Base-by-base conservation (phyloP, 768 basidiomycete genomes). In the Serendipita sp. region DNA sequence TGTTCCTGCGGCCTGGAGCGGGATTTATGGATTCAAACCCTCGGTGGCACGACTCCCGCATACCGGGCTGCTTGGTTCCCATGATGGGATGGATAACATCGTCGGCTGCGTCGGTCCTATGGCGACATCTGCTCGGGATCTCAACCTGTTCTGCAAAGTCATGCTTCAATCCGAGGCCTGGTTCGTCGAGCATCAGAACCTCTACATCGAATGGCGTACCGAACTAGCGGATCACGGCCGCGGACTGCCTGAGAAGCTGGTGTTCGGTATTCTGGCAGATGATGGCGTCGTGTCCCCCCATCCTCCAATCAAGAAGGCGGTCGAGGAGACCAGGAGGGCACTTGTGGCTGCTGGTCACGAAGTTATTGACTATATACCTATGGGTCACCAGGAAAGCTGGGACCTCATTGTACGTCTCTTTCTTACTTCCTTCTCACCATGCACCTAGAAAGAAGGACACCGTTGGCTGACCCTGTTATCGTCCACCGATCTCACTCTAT, bases 41-140 rank as follows among this genome's bases (percentile, higher is more conserved):
- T 79, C 79, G 16, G 77, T 80, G 50, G 76, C 74, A 24, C 77
- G 80, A 44, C 71, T 80, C 64, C 79, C 80, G 42, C 79, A 81
- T 69, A 77, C 76, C 0, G 79, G 79, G 26, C 72, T 80, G 43
- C 65, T 75, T 45, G 77, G 79, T 58, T 77, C 79, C 30, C 77
- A 78, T 64, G 75, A 78, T 63, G 80, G 80, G 20, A 79, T 81
- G 75, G 80, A 81, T 60, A 68, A 66, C 62, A 77, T 81, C 61
- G 65, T 78, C 44, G 81, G 81, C 56, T 77, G 74, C 43, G 73
- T 79, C 20, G 79, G 79, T 1, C 79, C 79, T 38, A 64, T 81
- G 30, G 74, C 79, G 28, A 76, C 71, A 24, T 80, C 78, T n/a
- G 74, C 73, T 14, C 72, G 78, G 33, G 79, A 80, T 66, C 72